Conservation (phyloP, 2,329 filamentous ascomycete species). For the Fusarium illudens region DNA sequence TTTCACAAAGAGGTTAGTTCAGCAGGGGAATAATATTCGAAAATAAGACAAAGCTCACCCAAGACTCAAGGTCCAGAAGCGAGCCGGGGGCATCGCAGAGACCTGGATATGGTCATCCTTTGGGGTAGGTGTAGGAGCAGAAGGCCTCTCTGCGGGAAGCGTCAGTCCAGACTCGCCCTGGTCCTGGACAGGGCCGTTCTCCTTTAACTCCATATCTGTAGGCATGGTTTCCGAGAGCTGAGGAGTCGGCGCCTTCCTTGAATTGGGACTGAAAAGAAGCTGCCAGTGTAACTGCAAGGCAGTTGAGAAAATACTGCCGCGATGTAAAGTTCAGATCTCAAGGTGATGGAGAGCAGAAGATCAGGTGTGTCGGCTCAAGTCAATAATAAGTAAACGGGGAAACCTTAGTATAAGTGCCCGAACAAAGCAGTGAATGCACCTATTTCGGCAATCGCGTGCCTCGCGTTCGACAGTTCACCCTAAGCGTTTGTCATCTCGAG, state of each 20-base stretch:
- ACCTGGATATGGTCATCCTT: constrained; percentile 7
- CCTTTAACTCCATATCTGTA: constrained; percentile 5
- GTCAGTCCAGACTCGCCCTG: neutral
- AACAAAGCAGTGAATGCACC: neutral
- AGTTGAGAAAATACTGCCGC: neutral
- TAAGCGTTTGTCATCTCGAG: neutral
- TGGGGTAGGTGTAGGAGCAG: neutral
- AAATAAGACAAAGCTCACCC: constrained; percentile 39
- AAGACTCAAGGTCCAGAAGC: constrained; percentile 47
- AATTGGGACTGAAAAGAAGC: neutral
- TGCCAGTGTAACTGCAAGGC: neutral
- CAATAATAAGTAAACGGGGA: neutral
- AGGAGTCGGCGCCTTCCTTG: neutral
- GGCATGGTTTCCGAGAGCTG: neutral
- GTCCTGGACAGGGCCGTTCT: neutral
- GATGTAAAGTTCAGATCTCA: neutral
- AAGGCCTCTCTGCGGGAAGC: neutral
- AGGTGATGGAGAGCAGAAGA: neutral
- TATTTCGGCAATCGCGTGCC: neutral
- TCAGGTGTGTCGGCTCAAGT: neutral
- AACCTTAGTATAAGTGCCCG: neutral
- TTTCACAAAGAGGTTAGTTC: constrained; percentile 40
- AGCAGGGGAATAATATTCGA: too few relatives aligned
- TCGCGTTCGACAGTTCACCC: neutral
- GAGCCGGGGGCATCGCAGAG: constrained; percentile 40